Conservation (phyloP, 1,284 basidiomycete species). For the Ceratobasidium sp. region DNA sequence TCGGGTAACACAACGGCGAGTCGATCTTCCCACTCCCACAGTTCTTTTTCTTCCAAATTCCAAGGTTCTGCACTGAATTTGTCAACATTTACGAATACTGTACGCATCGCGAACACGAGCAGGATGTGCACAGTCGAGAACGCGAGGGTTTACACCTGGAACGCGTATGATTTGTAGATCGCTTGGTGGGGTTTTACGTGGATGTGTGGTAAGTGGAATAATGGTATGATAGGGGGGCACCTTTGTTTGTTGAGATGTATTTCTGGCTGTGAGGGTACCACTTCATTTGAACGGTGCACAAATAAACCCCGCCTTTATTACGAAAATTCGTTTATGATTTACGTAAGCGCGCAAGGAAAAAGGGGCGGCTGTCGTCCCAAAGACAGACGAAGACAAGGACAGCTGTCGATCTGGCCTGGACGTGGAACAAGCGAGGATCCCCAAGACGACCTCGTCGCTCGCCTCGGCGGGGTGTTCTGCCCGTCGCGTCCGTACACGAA, state of each 20-base stretch:
- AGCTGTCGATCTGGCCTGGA: neutral
- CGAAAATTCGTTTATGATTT: no score
- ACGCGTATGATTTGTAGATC: neutral
- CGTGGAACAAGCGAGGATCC: conserved; percentile 1
- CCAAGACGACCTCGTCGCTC: neutral
- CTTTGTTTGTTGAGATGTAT: neutral
- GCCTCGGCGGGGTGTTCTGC: neutral
- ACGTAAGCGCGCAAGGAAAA: no score
- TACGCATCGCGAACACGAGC: no score
- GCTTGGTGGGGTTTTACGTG: neutral
- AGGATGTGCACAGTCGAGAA: no score
- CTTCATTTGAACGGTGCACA: neutral
- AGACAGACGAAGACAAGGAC: no score
- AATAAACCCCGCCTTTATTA: neutral
- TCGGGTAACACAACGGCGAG: no score
- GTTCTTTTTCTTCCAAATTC: no score
- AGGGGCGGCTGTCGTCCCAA: no score
- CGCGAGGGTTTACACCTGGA: no score
- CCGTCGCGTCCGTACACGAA: neutral
- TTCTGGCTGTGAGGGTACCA: neutral
- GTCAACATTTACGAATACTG: no score
- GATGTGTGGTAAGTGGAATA: neutral
- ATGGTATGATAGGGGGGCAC: neutral
- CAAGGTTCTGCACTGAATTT: no score
- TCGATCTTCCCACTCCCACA: no score